Conservation (phyloP, 2,329 filamentous ascomycete genomes). For the Penicillium janthinellum region DNA sequence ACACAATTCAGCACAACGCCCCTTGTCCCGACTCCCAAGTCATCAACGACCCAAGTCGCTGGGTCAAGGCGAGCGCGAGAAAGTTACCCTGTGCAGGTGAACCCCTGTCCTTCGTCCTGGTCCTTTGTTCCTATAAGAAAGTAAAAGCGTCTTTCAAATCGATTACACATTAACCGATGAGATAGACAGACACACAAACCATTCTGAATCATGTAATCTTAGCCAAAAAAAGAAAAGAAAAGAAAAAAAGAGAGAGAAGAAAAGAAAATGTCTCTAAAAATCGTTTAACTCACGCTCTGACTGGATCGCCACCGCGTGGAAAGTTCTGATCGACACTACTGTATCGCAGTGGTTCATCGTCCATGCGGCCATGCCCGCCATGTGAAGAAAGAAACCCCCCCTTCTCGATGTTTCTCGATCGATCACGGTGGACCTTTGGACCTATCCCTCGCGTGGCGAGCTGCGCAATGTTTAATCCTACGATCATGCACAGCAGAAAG, state of each 20-base stretch:
- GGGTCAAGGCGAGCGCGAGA: not conserved
- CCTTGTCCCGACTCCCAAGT: not conserved
- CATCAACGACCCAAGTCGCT: not conserved
- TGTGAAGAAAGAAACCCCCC: not conserved
- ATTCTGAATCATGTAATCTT: too few relatives aligned
- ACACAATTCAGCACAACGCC: not conserved
- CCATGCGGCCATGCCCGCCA: not conserved
- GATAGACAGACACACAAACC: too few relatives aligned
- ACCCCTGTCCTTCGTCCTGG: not conserved
- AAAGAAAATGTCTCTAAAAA: not conserved
- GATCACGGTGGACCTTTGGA: not conserved
- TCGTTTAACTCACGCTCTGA: not conserved
- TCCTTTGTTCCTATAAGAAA: not conserved
- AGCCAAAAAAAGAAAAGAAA: not conserved
- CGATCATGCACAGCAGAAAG: not conserved
- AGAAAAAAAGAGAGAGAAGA: not conserved
- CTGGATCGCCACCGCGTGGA: not conserved
- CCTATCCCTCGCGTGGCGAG: not conserved
- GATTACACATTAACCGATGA: not conserved
- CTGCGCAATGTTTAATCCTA: not conserved
- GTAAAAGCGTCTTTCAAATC: not conserved
- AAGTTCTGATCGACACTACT: slow-evolving; percentile 1
- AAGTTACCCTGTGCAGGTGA: not conserved
- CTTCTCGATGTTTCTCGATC: slow-evolving; percentile 1
- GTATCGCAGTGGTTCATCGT: not conserved